A percentile compares a stretch with the other conserved stretches of the same genome.
Conservation (phyloP, 2,329 filamentous ascomycete genomes). For the Botrytis byssoidea region DNA sequence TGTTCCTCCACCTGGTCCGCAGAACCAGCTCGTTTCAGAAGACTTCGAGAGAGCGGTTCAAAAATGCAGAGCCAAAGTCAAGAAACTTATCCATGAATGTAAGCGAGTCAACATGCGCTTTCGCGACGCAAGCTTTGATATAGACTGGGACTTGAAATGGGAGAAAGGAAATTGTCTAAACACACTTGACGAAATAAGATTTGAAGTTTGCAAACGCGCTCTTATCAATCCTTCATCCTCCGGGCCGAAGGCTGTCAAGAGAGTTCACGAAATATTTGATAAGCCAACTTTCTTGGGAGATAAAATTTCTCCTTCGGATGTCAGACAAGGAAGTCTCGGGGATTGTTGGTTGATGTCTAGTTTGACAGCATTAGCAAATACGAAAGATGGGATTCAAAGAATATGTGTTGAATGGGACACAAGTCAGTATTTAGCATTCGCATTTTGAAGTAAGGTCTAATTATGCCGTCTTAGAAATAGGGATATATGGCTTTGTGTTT, state of each 20-base stretch:
- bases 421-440: conserved; percentile 29
- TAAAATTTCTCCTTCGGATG: conserved; percentile 73
- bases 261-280: conserved; percentile 74
- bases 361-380: conserved; percentile 73
- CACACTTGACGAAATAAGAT: conserved; percentile 42
- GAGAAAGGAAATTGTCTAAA: conserved; percentile 40
- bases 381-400: conserved; percentile 65
- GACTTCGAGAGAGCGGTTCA: conserved; percentile 70
- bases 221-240: conserved; percentile 48
- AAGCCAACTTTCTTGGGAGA: conserved; percentile 75
- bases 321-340: conserved; percentile 74
- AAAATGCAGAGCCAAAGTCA: conserved; percentile 64
- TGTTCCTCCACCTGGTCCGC: conserved; percentile 43
- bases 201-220: conserved; percentile 49
- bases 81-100: conserved; percentile 63
- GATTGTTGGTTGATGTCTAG: conserved; percentile 88
- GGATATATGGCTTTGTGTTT: conserved; percentile 89
- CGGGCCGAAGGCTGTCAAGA: conserved; percentile 73
- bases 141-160: conserved; percentile 54
- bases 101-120: conserved; percentile 79
- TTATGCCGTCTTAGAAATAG: conserved; percentile 50
- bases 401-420: conserved; percentile 75
- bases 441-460: conserved; percentile 11
- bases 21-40: conserved; percentile 59
- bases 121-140: conserved; percentile 76